These are phyloP conservation scores for Phoenix dactylifera DNA, from an alignment of 176 grass and related monocot species.

Conservation along the genomic window DNA sequence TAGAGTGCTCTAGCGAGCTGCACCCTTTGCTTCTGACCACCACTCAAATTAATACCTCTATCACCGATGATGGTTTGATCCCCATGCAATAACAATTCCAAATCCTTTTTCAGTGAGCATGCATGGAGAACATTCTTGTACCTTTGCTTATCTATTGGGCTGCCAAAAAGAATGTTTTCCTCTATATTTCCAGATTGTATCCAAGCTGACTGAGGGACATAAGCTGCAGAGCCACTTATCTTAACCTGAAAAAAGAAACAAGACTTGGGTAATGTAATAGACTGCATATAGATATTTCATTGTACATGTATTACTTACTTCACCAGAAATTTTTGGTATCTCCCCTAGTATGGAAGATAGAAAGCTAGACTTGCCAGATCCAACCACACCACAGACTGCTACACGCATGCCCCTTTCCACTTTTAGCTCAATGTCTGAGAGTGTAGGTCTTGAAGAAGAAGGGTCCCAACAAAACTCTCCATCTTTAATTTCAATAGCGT, in stretches of 20 bases:
- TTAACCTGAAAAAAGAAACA: conserved; percentile 54
- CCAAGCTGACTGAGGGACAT: conserved; percentile 94
- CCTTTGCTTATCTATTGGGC: conserved; percentile 55
- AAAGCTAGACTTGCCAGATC: conserved; percentile 92
- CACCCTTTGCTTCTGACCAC: conserved; percentile 96
- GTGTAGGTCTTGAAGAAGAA: conserved; percentile 39
- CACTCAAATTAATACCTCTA: conserved; percentile 97
- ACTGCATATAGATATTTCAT: background rate
- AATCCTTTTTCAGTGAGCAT: conserved; percentile 94
- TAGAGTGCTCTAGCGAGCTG: conserved; percentile 95
- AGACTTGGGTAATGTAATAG: too few species aligned
- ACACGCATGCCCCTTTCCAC: conserved; percentile 86
- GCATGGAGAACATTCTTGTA: conserved; percentile 82
- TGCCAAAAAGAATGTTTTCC: conserved; percentile 94
- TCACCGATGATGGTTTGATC: conserved; percentile 97
- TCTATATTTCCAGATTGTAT: conserved; percentile 98
- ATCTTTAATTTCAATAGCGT: conserved; percentile 70
- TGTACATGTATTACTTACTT: conserved; percentile 41
- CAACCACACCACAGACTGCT: conserved; percentile 91
- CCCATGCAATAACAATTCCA: conserved; percentile 78
- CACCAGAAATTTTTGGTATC: conserved; percentile 83
- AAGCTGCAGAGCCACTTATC: conserved; percentile 74
- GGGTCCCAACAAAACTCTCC: conserved; percentile 72
- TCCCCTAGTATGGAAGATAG: conserved; percentile 88
- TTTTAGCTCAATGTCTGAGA: conserved; percentile 49